These are phyloP conservation scores for Pichia heedii DNA, from an alignment of 805 yeast genomes.

Conservation along the genomic window DNA sequence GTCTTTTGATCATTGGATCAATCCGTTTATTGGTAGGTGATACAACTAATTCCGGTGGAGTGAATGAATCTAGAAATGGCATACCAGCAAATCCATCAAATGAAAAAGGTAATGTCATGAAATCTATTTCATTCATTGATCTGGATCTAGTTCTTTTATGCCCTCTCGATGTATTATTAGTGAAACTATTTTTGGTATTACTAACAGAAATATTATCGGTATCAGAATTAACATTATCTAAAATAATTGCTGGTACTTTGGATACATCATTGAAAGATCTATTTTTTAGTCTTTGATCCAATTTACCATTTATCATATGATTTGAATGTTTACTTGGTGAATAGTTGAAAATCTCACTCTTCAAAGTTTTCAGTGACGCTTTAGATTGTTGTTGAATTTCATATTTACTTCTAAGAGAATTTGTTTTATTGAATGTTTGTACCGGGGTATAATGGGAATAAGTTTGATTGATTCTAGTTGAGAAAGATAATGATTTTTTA, in stretches of 20 bases:
- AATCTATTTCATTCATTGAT: conserved; percentile 25
- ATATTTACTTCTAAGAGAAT: neutral
- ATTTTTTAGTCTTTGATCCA: too few relatives aligned
- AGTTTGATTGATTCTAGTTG: neutral
- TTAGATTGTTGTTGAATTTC: neutral
- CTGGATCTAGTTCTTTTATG: conserved; percentile 30
- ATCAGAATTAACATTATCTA: neutral
- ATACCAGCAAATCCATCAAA: neutral
- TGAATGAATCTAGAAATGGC: conserved; percentile 3
- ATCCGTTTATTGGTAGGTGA: neutral
- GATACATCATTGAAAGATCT: too few relatives aligned
- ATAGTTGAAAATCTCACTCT: neutral
- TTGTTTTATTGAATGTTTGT: neutral
- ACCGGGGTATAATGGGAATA: neutral
- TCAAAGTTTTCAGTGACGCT: conserved; percentile 1
- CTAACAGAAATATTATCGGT: neutral
- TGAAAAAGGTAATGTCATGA: conserved; percentile 3
- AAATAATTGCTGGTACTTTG: too few relatives aligned
- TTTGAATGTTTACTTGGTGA: neutral
- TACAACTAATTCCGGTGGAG: neutral
- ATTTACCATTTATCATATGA: neutral
- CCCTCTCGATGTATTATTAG: conserved; percentile 12
- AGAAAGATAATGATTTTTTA: neutral
- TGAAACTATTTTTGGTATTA: neutral
- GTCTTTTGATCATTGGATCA: neutral